A percentile compares a stretch with the other conserved stretches of the same genome.
phyloP scores from a whole-genome alignment of 2,329 filamentous ascomycete species.

The Claviceps africana region DNA sequence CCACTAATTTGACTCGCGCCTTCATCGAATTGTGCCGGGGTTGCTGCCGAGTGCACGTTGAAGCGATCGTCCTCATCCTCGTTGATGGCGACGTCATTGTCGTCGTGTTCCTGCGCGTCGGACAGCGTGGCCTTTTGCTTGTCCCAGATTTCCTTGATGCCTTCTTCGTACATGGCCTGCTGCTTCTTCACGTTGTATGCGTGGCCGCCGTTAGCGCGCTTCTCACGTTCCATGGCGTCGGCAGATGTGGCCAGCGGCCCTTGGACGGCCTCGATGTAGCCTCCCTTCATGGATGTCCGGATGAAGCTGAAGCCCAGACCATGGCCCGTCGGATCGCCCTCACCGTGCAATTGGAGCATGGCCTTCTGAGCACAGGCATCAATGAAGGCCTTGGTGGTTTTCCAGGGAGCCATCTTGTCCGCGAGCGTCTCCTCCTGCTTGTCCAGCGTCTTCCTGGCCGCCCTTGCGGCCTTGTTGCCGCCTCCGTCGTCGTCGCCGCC shows the following conservation, averaged over 20 bases:
- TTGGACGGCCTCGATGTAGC: constrained; percentile 70
- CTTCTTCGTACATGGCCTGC: constrained; percentile 80
- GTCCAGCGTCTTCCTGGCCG: constrained; percentile 29
- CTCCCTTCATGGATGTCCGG: constrained; percentile 96
- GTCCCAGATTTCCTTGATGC: constrained; percentile 85
- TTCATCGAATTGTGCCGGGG: constrained; percentile 59
- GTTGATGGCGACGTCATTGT: constrained; percentile 43
- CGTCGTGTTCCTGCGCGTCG: constrained; percentile 54
- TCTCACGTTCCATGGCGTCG: constrained; percentile 75
- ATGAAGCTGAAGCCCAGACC: constrained; percentile 95
- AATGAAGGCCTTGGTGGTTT: constrained; percentile 90
- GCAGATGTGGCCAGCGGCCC: constrained; percentile 54
- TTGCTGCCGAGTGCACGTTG: constrained; percentile 55
- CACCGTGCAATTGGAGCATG: constrained; percentile 89
- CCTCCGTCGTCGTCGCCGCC: constrained; percentile 32
- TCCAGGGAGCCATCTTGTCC: constrained; percentile 87
- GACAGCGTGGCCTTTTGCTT: constrained; percentile 68
- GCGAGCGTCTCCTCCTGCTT: constrained; percentile 59
- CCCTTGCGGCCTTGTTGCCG: constrained; percentile 24
- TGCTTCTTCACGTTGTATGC: constrained; percentile 96
- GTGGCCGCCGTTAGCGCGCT: constrained; percentile 82
- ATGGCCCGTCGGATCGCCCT: constrained; percentile 85
- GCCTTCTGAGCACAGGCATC: constrained; percentile 89
- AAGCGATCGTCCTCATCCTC: constrained; percentile 54
- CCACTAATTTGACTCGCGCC: constrained; percentile 66